A percentile compares a stretch with the other conserved stretches of the same genome.
Conservation (phyloP, 192 early-diverging fungal species). For the Phycomyces nitens region DNA sequence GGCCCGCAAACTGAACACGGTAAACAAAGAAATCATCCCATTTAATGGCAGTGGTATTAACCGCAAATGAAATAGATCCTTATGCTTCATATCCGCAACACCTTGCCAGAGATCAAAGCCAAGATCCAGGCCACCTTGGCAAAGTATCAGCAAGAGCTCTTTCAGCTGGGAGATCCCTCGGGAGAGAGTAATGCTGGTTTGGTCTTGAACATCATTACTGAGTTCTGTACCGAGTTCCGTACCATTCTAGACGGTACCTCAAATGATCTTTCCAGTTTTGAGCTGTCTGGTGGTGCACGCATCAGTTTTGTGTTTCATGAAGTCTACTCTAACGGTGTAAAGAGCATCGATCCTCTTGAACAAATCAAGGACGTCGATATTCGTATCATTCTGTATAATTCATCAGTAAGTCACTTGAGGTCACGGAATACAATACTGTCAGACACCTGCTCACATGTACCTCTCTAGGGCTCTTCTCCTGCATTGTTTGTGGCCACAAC, state of each 20-base stretch:
- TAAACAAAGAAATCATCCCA: slow-evolving; percentile 24
- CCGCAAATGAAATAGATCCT: slow-evolving; percentile 89
- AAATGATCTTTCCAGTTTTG: slow-evolving; percentile 89
- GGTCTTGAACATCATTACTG: slow-evolving; percentile 96
- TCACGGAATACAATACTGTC: no score
- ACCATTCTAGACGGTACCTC: slow-evolving; percentile 95
- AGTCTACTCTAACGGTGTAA: slow-evolving; percentile 87
- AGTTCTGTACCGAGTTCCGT: slow-evolving; percentile 97
- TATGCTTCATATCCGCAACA: slow-evolving; percentile 99
- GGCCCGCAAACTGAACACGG: slow-evolving; percentile 95
- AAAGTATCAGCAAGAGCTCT: slow-evolving; percentile 86
- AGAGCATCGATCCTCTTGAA: slow-evolving; percentile 96
- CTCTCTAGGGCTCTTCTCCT: slow-evolving; percentile 84
- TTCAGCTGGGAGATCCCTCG: slow-evolving; percentile 87
- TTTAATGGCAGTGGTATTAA: neutral
- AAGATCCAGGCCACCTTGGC: slow-evolving; percentile 84
- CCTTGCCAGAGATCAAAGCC: slow-evolving; percentile 97
- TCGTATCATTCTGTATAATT: slow-evolving; percentile 97
- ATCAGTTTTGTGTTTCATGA: slow-evolving; percentile 99
- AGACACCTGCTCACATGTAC: no score
- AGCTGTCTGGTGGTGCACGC: slow-evolving; percentile 96
- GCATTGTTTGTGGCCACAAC: slow-evolving; percentile 97
- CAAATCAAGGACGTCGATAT: slow-evolving; percentile 99
- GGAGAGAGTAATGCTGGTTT: slow-evolving; percentile 84
- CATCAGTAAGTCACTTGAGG: slow-evolving; percentile 56